Evolutionary conservation across 345 rosid genomes (phyloP), one percentile per base, ranked within the genome.

Genomic region (Psidium guajava): DNA sequence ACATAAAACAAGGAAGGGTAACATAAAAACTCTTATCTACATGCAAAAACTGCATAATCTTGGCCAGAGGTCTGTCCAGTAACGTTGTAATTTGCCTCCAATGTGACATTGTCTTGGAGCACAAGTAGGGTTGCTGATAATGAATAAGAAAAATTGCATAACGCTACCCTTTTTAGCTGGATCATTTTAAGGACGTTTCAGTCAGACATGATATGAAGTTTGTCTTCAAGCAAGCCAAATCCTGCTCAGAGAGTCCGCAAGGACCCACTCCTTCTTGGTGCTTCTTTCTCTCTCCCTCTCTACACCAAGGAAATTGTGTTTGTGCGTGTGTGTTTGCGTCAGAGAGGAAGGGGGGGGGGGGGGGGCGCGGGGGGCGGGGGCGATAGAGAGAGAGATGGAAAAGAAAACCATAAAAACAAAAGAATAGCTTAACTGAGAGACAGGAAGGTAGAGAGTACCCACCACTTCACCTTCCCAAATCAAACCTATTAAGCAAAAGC

Each of bases 401-500:
- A 61, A 51, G 84, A 83, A 86, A 49, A 75, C 82, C 82, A 36
- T 58, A 83, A 84, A 87, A 86, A 86, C 84, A 87, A 80, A 82
- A 81, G 54, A 55, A 84, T 84, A 85, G 91, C 82, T 86, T 36
- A 81, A 85, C 58, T 81, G 57, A 77, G 87, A 86, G 87, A 85
- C 88, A 87, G 87, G 82, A 82, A 85, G 90, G 85, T 90, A 88
- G 89, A 85, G 92, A 85, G 92, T 86, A 88, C 87, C 91, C 90
- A 87, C 90, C 93, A 85, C 82, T 85, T 88, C 91, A 89, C 84
- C 91, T 92, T 87, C 89, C 85, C 58, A 52, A 55, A 59, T n/a
- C 85, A 80, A 86, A 40, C 73, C 86, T 50, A 57, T 56, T 24
- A 84, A 90, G 85, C 86, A 87, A 84, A 73, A 32, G 80, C 80